Base-by-base conservation (phyloP, 495 filamentous ascomycete genomes). In the Aspergillus indologenus region DNA sequence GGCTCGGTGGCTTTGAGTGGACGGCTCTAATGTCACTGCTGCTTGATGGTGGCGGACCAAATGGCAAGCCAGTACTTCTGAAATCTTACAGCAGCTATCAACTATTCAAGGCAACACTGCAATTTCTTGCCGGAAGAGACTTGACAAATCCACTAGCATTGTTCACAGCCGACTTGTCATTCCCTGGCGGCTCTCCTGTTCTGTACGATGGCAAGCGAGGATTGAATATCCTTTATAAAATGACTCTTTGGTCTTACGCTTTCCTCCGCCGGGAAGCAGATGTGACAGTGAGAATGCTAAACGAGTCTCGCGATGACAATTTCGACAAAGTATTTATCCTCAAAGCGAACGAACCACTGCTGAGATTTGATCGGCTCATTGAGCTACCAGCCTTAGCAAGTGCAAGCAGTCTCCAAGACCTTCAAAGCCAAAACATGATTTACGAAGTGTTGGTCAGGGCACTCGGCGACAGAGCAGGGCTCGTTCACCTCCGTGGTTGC, bases 1-100 rank as follows among this genome's bases (percentile, higher is more conserved):
- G 95, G 1, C 97, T 98, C 71, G 94, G 94, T 18, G 83, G 90
- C 59, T 95, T 97, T 58, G 93, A 98, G 68, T 98, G 91, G 91
- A 82, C 87, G 0, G 76, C 85, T 23, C 66, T 92, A 1, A 80
- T 89, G 63, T 89, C 92, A n/a, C 76, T 96, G 19, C 77, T 98
- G 2, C 79, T 98, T 51, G 87, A 92, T 67, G 83, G 85, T 2
- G 87, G 88, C 11, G 88, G 86, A 17, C 79, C 80, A 3, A 87
- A 83, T 61, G 90, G 89, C 5, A 81, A 84, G 53, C 79, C 86
- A 3, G 67, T 91, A 21, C 78, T 98, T 2, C 87, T 90, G 22
- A 74, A 84, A 17, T 89, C 90, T 8, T 89, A 96, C 62, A 96
- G 88, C 72, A 89, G 87, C 75, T 94, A 94, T 46, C 93, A 98